Conservation (phyloP, 2,329 filamentous ascomycete genomes). For the Coleophoma eucalyptorum region DNA sequence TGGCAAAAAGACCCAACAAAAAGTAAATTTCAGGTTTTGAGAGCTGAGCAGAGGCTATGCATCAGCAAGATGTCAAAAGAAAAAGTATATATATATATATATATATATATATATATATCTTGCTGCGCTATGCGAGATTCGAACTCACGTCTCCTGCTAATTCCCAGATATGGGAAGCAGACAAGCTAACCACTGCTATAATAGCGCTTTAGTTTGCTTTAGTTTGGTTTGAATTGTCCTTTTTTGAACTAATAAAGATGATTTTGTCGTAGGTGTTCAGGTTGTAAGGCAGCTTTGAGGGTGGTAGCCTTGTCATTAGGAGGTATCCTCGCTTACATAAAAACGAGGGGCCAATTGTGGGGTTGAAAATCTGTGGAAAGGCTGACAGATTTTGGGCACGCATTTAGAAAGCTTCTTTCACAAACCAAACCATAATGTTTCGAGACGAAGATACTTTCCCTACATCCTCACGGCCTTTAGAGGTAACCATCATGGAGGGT, state of each 20-base stretch:
- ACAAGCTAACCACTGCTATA: conserved; percentile 22
- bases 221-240: background rate
- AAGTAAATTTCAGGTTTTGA: no score
- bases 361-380: no score
- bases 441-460: conserved; percentile 14
- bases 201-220: conserved; percentile 1
- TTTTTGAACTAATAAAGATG: background rate
- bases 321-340: no score
- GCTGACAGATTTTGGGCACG: no score
- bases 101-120: no score
- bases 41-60: no score
- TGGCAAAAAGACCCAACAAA: no score
- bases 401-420: background rate
- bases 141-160: conserved; percentile 17
- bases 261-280: background rate
- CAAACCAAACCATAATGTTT: conserved; percentile 6
- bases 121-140: conserved; percentile 11
- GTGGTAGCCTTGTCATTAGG: no score
- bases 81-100: no score
- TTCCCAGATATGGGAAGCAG: conserved; percentile 15
- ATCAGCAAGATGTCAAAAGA: no score
- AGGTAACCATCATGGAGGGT: background rate
- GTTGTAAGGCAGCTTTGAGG: background rate
- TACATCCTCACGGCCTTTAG: background rate
- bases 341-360: no score